Base-by-base conservation (phyloP, 768 basidiomycete genomes). In the Psilocybe tampanensis region DNA sequence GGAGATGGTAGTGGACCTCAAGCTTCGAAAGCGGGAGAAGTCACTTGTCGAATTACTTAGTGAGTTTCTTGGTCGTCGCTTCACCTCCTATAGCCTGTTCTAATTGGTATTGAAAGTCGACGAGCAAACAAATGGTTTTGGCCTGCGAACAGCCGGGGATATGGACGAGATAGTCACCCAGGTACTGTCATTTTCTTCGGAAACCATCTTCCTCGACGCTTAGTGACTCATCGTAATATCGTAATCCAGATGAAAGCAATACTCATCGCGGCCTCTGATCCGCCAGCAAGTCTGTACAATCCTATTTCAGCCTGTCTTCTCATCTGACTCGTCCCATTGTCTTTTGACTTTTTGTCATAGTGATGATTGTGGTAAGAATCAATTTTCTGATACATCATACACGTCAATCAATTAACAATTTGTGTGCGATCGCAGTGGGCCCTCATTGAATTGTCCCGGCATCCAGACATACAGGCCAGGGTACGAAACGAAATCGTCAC, bases 381-480 rank as follows among this genome's bases (percentile, higher is more conserved):
- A 2, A 9, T 17, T n/a, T n/a, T n/a, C n/a, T n/a, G n/a, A 29
- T 18, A n/a, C 26, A 6, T 2, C 13, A 24, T 12, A 47, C 15
- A 32, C 13, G 29, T 17, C 22, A n/a, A 11, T 29, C 29, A 34
- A 1, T 47, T n/a, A 32, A 8, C 21, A 4, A 48, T 48, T 21
- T n/a, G 15, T 29, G 5, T 32, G 26, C 5, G 12, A 13, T 13
- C 12, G 12, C 44, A 69, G 68, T 69, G 68, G 68, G 49, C 56
- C 2, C 47, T 69, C 24, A 60, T 67, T 29, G 66, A 69, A 44
- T 55, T 69, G 2, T 47, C 68, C 8, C 59, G 61, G 15, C 55
- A 58, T 33, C 63, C 58, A 15, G 47, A 66, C 3, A 44, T 62
- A 2, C 68, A 69, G 51, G 47, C 32, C 3, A 50, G 52, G 21